Evolutionary conservation across 1,139 yeast species (phyloP), one percentile per base, ranked within the genome.

Genomic region (Debaryomyces sp.): DNA sequence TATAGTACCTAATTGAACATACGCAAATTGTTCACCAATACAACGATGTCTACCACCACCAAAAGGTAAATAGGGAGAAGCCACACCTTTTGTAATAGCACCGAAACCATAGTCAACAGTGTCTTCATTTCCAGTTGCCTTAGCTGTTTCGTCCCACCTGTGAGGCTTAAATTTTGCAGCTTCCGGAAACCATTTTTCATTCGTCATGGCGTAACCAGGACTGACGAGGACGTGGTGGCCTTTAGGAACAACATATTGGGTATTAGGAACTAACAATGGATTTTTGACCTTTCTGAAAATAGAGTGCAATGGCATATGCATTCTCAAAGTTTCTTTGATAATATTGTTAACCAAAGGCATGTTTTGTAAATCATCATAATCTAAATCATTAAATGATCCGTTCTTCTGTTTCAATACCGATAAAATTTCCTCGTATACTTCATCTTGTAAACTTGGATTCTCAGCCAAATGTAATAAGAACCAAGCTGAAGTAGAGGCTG

Each of bases 11-110:
- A 94, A 81, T 75, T 94, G 99, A 57, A 87, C 85, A 68, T 87
- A 90, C 40, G 99, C 99, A 75, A 94, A 94, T 67, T 92, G 98
- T 73, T 94, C 99, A 63, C 99, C 99, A 64, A 94, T 91, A 75
- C 99, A 94, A 75, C 99, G 87, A 70, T 94, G 99, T 79, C 99
- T 89, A 58, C 99, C 99, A 70, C 98, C 99, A 60, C 99, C 99
- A 64, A 94, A 94, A 48, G 99, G 99, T 67, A 94, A 82, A 72
- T 90, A 95, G 48, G 99, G 97, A 44, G 97, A 89, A 22, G 89
- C 75, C 39, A 94, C 98, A 71, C 98, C 99, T 73, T 94, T 94
- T 46, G 96, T 85, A 56, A 94, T 89, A 52, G 92, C 89, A 64
- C 98, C 98, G 61, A 92, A 94, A 15, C 98, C 98, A 66, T 91